Conservation (phyloP, 768 basidiomycete genomes). For the Macrolepiota albuminosa region DNA sequence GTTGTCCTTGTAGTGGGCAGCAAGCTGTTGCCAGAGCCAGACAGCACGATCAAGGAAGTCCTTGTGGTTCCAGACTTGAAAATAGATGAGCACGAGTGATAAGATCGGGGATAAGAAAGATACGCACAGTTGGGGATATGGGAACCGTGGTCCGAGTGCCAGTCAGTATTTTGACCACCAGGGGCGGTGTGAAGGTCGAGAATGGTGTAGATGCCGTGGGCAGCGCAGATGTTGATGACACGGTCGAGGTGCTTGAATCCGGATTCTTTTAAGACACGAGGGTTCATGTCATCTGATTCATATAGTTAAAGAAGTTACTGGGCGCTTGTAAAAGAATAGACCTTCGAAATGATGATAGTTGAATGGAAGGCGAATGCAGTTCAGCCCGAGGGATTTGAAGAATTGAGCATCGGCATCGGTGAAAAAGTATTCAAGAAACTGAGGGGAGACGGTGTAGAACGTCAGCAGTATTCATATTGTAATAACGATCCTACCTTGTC, state of each 20-base stretch:
- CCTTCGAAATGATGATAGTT: constrained; percentile 75
- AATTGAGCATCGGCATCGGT: constrained; percentile 68
- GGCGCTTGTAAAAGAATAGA: constrained; percentile 7
- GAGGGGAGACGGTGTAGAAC: neutral
- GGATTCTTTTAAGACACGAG: constrained; percentile 64
- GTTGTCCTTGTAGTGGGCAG: constrained; percentile 71
- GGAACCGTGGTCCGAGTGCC: constrained; percentile 73
- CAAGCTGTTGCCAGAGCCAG: constrained; percentile 76
- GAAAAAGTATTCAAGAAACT: constrained; percentile 88
- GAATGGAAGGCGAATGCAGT: constrained; percentile 73
- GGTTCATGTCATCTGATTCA: constrained; percentile 65
- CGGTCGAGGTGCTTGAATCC: constrained; percentile 83
- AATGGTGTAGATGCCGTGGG: constrained; percentile 75
- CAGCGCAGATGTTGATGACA: constrained; percentile 71
- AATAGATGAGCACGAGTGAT: neutral
- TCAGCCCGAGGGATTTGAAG: constrained; percentile 75
- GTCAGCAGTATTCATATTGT: neutral
- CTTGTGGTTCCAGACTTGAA: constrained; percentile 71
- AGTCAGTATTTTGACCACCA: constrained; percentile 72
- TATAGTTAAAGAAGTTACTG: neutral
- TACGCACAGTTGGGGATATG: constrained; percentile 57
- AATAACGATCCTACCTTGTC: constrained; percentile 51
- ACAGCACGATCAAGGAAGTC: constrained; percentile 79
- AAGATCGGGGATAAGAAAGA: neutral
- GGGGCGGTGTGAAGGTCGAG: constrained; percentile 78